Conservation (phyloP, 1,284 basidiomycete genomes). For the Somion occarium region DNA sequence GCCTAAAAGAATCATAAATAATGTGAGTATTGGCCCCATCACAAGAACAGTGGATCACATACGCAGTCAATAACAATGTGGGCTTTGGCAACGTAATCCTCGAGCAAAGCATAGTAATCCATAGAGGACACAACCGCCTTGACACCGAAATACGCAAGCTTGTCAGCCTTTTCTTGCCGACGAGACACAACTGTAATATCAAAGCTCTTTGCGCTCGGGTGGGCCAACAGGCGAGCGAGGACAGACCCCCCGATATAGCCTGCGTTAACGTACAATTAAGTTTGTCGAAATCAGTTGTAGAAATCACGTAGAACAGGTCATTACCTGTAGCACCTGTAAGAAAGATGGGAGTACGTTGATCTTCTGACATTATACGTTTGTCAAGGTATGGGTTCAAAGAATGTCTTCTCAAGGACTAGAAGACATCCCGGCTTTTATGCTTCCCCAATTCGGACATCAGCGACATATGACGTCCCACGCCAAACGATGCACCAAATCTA, state of each 20-base stretch:
- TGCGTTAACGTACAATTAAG: conserved; percentile 9
- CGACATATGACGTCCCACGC: too few relatives aligned
- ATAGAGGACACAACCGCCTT: conserved; percentile 35
- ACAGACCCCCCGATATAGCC: conserved; percentile 41
- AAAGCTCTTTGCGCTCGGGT: conserved; percentile 30
- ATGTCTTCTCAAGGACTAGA: too few relatives aligned
- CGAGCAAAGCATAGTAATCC: conserved; percentile 27
- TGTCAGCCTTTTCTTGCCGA: conserved; percentile 34
- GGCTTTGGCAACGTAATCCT: conserved; percentile 17
- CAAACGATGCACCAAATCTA: too few relatives aligned
- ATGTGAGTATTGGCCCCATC: not conserved
- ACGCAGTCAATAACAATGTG: conserved; percentile 25
- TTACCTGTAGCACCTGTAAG: conserved; percentile 6
- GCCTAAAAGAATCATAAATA: conserved; percentile 25
- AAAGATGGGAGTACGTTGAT: conserved; percentile 6
- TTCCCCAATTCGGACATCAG: too few relatives aligned
- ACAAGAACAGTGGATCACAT: not conserved
- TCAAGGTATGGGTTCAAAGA: too few relatives aligned
- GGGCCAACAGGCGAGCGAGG: conserved; percentile 33
- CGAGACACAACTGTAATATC: conserved; percentile 38
- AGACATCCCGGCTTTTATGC: too few relatives aligned
- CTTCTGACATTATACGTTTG: too few relatives aligned
- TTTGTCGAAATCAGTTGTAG: not conserved
- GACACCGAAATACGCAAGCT: conserved; percentile 32
- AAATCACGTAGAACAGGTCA: too few relatives aligned